Evolutionary conservation across 129 eudicot genomes (phyloP).

Genomic region (Gnaphalium uliginosum): DNA sequence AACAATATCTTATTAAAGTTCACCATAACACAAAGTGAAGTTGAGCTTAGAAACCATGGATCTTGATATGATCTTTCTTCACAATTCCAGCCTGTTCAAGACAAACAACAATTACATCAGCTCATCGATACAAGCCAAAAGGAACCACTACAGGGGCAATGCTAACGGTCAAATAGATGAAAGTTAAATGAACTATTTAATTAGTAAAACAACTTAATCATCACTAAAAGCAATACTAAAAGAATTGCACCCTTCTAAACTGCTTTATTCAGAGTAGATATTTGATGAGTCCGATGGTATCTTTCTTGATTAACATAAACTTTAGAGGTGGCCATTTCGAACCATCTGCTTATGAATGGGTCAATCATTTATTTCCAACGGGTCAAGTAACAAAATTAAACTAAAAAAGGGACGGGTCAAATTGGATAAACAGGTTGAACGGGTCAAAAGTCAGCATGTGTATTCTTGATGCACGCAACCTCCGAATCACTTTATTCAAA

Average conservation of each 20-base stretch:
- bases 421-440: no score
- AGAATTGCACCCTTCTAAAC: no score
- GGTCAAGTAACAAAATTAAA: conserved; percentile 57
- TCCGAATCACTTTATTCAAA: no score
- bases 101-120: neutral
- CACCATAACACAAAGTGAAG: neutral
- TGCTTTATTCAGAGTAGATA: no score
- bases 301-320: neutral
- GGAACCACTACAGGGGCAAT: no score
- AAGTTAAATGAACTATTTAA: no score
- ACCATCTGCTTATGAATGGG: neutral
- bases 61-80: conserved; percentile 5
- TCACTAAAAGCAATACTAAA: no score
- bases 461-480: no score
- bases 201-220: no score
- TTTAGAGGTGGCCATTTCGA: neutral
- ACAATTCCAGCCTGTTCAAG: neutral
- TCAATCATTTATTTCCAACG: conserved; percentile 44
- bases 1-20: neutral
- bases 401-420: no score
- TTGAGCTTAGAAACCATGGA: neutral
- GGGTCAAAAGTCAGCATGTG: no score
- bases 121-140: neutral
- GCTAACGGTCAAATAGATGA: no score
- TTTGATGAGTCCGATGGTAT: neutral